Evolutionary conservation across 2,329 filamentous ascomycete species (phyloP).

Genomic region (Cyphellophora europaea): DNA sequence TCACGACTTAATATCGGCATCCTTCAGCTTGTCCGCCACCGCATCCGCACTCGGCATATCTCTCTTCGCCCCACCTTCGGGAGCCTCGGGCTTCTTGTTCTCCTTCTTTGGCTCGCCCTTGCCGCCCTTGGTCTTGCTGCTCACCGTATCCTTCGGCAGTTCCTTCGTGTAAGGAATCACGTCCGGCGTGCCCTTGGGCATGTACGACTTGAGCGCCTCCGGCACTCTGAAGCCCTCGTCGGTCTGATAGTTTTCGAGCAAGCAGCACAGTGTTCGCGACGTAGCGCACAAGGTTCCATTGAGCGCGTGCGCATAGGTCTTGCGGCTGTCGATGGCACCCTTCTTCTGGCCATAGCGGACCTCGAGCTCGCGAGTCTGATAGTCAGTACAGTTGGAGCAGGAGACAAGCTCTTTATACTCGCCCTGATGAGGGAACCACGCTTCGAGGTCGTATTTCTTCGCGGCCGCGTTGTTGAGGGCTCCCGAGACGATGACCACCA

Average conservation of each 20-base stretch:
- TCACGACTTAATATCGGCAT: too few species aligned
- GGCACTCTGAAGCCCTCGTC: slow-evolving; percentile 75
- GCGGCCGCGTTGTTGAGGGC: slow-evolving; percentile 81
- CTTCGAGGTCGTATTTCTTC: slow-evolving; percentile 94
- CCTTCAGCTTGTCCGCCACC: too few species aligned
- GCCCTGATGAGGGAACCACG: slow-evolving; percentile 91
- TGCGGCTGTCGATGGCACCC: slow-evolving; percentile 64
- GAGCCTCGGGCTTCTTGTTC: too few species aligned
- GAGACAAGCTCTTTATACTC: slow-evolving; percentile 98
- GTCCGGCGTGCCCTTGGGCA: slow-evolving; percentile 70
- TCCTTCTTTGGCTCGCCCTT: slow-evolving; percentile 1
- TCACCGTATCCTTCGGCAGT: slow-evolving; percentile 64
- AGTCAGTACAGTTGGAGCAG: slow-evolving; percentile 96
- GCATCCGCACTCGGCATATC: too few species aligned
- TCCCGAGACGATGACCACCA: slow-evolving; percentile 92
- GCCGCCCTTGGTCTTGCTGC: slow-evolving; percentile 41
- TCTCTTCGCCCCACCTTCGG: too few species aligned
- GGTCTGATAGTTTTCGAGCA: slow-evolving; percentile 95
- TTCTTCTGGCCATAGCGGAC: slow-evolving; percentile 86
- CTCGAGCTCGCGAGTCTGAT: slow-evolving; percentile 88
- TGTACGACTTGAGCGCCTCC: slow-evolving; percentile 76
- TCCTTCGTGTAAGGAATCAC: slow-evolving; percentile 87
- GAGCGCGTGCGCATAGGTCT: slow-evolving; percentile 89
- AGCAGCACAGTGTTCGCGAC: slow-evolving; percentile 83
- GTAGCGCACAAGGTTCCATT: slow-evolving; percentile 88